phyloP scores from a whole-genome alignment of 768 basidiomycete species.

The Tylopilus sp. region DNA sequence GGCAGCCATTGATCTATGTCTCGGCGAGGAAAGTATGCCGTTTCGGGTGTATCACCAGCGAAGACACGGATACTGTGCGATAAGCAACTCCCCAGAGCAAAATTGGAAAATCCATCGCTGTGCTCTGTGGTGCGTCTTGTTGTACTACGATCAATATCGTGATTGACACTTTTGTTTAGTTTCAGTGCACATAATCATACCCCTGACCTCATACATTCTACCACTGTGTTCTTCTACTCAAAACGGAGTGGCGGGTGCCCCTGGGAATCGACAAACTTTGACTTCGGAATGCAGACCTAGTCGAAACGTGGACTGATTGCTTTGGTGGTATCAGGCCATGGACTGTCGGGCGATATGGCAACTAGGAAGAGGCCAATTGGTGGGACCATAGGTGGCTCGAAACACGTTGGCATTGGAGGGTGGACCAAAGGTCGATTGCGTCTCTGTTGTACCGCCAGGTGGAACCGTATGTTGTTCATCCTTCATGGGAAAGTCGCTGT shows the following conservation, averaged over 20 bases:
- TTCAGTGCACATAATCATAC: no score
- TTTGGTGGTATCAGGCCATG: constrained; percentile 82
- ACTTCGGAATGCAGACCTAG: constrained; percentile 73
- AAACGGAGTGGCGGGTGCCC: constrained; percentile 66
- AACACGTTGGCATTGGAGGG: constrained; percentile 43
- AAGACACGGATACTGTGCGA: no score
- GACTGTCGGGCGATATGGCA: constrained; percentile 73
- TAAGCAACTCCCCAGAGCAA: no score
- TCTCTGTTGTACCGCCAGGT: constrained; percentile 79
- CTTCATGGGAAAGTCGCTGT: neutral
- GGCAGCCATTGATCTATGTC: no score
- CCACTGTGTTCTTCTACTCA: constrained; percentile 64
- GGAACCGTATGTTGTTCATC: constrained; percentile 57
- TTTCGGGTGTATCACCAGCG: no score
- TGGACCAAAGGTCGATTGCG: constrained; percentile 64
- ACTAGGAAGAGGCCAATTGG: constrained; percentile 56
- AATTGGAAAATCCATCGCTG: no score
- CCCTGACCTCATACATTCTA: constrained; percentile 53
- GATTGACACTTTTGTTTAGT: no score
- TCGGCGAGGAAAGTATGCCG: no score
- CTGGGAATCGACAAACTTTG: constrained; percentile 73
- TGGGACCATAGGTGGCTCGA: constrained; percentile 63
- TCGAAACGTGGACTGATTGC: constrained; percentile 68
- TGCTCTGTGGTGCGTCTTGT: no score
- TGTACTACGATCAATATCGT: no score